Percentiles rank a stretch among this genome's conserved stretches.
Evolutionary conservation across 2,329 filamentous ascomycete genomes (phyloP).

Genomic region (Coniella vitis): DNA sequence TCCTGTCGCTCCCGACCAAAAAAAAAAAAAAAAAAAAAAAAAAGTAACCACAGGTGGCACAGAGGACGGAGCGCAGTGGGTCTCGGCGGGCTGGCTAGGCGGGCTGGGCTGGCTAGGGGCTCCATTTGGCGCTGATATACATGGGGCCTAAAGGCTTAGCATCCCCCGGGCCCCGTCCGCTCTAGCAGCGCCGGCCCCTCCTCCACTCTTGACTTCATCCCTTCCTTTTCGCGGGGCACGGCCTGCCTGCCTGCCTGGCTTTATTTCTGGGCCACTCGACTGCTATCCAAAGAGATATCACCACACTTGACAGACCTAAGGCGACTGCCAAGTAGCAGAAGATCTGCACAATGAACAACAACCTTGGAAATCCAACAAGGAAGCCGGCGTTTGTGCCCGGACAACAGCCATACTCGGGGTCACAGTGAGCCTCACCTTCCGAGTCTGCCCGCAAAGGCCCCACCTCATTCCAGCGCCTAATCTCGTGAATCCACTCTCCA

Average conservation of each 20-base stretch:
- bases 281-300: background rate
- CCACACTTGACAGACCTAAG: too few species aligned
- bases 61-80: too few species aligned
- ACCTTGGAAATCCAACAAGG: too few species aligned
- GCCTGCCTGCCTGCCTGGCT: background rate
- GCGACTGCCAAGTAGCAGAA: too few species aligned
- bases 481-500: background rate
- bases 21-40: background rate
- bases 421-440: slow-evolving; percentile 7
- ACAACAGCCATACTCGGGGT: background rate
- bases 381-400: too few species aligned
- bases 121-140: background rate
- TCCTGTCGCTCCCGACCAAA: too few species aligned
- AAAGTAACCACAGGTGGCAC: background rate
- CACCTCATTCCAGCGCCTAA: background rate
- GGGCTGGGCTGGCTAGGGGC: background rate
- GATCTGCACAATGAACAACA: background rate
- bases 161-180: background rate
- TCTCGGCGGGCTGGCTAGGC: too few species aligned
- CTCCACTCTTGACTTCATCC: slow-evolving; percentile 15
- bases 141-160: background rate
- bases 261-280: too few species aligned
- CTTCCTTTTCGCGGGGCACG: slow-evolving; percentile 1
- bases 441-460: slow-evolving; percentile 1
- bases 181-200: slow-evolving; percentile 5